These are phyloP conservation scores for Backusella morwellensis DNA, from an alignment of 192 early-diverging fungal species.

Conservation along the genomic window DNA sequence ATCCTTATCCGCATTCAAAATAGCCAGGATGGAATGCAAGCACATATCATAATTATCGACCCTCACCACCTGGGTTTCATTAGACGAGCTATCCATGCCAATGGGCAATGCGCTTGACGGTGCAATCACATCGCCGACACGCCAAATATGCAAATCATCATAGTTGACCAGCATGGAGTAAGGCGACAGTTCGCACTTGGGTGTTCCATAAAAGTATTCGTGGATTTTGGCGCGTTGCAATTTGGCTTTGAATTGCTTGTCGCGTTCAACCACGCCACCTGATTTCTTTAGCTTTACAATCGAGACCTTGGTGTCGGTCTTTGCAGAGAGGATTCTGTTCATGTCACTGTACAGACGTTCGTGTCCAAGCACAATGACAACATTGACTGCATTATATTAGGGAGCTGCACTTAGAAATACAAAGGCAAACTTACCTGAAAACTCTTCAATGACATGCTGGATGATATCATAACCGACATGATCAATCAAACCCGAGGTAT, in stretches of 20 bases:
- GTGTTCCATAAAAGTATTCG: constrained; percentile 95
- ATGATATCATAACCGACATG: constrained; percentile 71
- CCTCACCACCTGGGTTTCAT: constrained; percentile 76
- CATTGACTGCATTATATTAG: constrained; percentile 52
- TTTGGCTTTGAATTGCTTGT: constrained; percentile 66
- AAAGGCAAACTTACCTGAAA: constrained; percentile 49
- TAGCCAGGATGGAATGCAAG: constrained; percentile 82
- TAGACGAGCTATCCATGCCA: constrained; percentile 75
- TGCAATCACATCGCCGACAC: constrained; percentile 78
- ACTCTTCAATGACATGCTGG: constrained; percentile 65
- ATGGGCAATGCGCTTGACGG: constrained; percentile 91
- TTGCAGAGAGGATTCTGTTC: constrained; percentile 41
- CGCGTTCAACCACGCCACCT: constrained; percentile 92
- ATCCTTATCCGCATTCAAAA: constrained; percentile 62
- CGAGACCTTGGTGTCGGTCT: constrained; percentile 44
- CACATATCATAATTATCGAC: constrained; percentile 82
- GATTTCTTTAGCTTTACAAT: constrained; percentile 90
- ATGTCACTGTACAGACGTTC: constrained; percentile 92
- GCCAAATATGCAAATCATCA: constrained; percentile 72
- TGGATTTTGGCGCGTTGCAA: constrained; percentile 71
- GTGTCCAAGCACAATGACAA: constrained; percentile 88
- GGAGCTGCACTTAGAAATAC: too few species aligned
- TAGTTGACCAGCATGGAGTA: constrained; percentile 82
- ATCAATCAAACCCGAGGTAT: constrained; percentile 85
- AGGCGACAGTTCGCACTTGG: constrained; percentile 72